Evolutionary conservation across 345 rosid genomes (phyloP), one percentile per base, ranked within the genome.

Genomic region (Odontarrhena argentea): DNA sequence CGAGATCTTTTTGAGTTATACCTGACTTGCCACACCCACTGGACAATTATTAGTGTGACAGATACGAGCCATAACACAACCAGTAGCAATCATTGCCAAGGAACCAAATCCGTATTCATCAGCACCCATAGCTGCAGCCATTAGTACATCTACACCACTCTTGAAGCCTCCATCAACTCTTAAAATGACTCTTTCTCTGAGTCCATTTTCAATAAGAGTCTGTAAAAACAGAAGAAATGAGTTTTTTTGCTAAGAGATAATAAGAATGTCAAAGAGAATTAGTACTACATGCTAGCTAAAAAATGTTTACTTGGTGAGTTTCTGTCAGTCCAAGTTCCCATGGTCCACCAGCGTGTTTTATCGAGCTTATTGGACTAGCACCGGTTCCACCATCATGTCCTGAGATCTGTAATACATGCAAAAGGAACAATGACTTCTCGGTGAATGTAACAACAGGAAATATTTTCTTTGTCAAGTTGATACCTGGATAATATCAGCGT

Each of bases 361-460:
- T 94, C 63, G 99, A 94, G 76, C 97, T 94, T 76, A 94, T 86
- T 25, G 97, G 99, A 76, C 97, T 94, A 57, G 99, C 99, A 53
- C 99, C 97, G 3, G 99, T 94, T 78, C 97, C 99, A 74, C 97
- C 99, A 82, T 94, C 97, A 78, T 94, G 99, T 10, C 99, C 97
- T 41, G 99, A 94, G 83, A 94, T 88, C 97, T 92, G 85, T 67
- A 32, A 45, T 72, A 28, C 49, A 46, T 67, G 72, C 5, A 58
- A 52, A 65, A 57, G 8, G 13, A 28, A 55, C 36, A 34, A 15
- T 61, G 45, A 47, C 60, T 32, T 56, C n/a, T 38, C 9, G 24
- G 26, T 0, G 1, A 1, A 48, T 45, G 45, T 26, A 24, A 18
- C 49, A 43, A 60, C 47, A 63, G 51, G 8, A 2, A 49, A 5